Evolutionary conservation across 805 yeast genomes (phyloP).

Genomic region (Saturnispora galanensis): DNA sequence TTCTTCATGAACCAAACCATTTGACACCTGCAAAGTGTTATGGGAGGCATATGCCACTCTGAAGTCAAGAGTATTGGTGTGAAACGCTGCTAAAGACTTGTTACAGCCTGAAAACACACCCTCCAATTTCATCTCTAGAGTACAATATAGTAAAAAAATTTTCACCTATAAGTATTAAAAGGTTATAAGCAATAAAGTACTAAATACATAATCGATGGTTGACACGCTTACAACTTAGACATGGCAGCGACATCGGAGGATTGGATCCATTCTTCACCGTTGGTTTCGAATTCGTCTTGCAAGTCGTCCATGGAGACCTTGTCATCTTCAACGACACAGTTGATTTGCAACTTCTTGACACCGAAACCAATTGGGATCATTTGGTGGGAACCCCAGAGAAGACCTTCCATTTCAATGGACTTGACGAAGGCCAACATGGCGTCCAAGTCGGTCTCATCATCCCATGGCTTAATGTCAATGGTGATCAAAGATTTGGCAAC

Average conservation of each 20-base stretch:
- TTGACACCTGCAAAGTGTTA: conserved; percentile 56
- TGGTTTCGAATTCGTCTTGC: conserved; percentile 58
- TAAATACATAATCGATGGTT: background rate
- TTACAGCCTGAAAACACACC: conserved; percentile 69
- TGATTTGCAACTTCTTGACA: conserved; percentile 97
- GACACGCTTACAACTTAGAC: conserved; percentile 72
- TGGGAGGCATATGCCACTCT: conserved; percentile 67
- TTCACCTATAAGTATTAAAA: background rate
- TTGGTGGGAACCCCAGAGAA: conserved; percentile 96
- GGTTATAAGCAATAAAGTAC: background rate
- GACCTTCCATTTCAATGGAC: conserved; percentile 82
- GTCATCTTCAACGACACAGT: conserved; percentile 96
- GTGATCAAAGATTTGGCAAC: conserved; percentile 98
- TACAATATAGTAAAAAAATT: background rate
- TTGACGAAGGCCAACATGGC: conserved; percentile 81
- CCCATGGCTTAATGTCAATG: conserved; percentile 99
- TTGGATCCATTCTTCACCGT: conserved; percentile 98
- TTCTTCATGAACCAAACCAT: conserved; percentile 33
- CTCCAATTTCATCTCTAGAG: conserved; percentile 25
- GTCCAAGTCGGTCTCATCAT: conserved; percentile 95
- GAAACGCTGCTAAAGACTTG: conserved; percentile 54
- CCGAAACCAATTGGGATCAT: conserved; percentile 98
- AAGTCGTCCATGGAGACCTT: conserved; percentile 89
- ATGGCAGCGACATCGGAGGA: conserved; percentile 98
- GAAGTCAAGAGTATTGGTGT: conserved; percentile 27